Evolutionary conservation across 306 rosid species (phyloP).

Genomic region (Casuarina equisetifolia): DNA sequence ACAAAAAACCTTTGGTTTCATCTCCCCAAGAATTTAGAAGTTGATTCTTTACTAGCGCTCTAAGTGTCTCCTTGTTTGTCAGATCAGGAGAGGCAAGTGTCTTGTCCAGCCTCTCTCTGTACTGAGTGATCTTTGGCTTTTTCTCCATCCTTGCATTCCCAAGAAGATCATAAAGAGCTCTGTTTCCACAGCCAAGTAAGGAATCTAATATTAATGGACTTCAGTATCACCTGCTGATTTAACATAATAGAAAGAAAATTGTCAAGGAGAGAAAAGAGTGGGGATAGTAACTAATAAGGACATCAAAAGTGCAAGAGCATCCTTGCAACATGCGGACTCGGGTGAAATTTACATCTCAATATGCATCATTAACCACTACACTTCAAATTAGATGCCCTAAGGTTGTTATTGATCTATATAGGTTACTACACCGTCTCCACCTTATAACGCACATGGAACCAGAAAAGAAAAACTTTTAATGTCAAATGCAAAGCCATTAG

Average conservation of each 20-base stretch:
- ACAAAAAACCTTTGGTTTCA: constrained; percentile 53
- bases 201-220: constrained; percentile 19
- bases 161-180: constrained; percentile 23
- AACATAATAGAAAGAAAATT: neutral
- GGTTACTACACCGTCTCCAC: neutral
- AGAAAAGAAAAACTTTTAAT: constrained; percentile 5
- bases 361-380: constrained; percentile 17
- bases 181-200: constrained; percentile 23
- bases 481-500: neutral
- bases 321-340: constrained; percentile 5
- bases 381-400: neutral
- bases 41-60: constrained; percentile 64
- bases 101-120: constrained; percentile 74
- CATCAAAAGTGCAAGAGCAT: neutral
- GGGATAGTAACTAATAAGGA: neutral
- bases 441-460: neutral
- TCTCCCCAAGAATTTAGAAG: constrained; percentile 41
- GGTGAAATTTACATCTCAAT: constrained; percentile 15
- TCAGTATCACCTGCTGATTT: constrained; percentile 25
- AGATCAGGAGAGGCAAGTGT: constrained; percentile 74
- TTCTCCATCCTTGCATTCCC: constrained; percentile 58
- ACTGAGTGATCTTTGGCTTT: constrained; percentile 56
- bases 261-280: constrained; percentile 12
- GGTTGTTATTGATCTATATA: neutral
- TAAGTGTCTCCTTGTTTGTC: constrained; percentile 47